phyloP scores from a whole-genome alignment of 257 asterid genomes.

The Nemophila menziesii region DNA sequence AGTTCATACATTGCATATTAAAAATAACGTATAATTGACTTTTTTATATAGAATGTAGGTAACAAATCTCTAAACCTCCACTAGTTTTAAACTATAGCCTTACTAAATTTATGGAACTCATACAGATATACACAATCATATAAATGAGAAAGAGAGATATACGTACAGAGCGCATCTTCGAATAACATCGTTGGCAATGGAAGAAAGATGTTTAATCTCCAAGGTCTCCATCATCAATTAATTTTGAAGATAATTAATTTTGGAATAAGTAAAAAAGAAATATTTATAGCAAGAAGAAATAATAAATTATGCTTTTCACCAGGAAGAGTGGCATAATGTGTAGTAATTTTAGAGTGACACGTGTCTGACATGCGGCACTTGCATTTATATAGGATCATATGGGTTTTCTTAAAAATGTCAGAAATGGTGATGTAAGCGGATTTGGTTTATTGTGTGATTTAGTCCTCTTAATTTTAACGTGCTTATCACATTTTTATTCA shows the following conservation, averaged over 20 bases:
- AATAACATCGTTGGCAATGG: slow-evolving; percentile 51
- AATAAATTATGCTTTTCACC: background rate
- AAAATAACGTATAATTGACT: too few relatives aligned
- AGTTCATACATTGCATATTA: too few relatives aligned
- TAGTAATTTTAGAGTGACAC: background rate
- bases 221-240: slow-evolving; percentile 1
- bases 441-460: background rate
- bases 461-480: too few relatives aligned
- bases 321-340: background rate
- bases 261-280: background rate
- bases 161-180: slow-evolving; percentile 48
- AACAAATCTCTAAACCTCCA: too few relatives aligned
- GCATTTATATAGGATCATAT: too few relatives aligned
- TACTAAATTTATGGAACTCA: too few relatives aligned
- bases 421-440: background rate
- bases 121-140: background rate
- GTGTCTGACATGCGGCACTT: slow-evolving; percentile 14
- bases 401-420: too few relatives aligned
- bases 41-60: too few relatives aligned
- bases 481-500: too few relatives aligned
- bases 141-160: background rate
- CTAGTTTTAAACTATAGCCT: too few relatives aligned
- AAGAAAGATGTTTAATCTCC: slow-evolving; percentile 68
- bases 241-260: background rate
- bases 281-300: background rate